Evolutionary conservation across 208 protist species (phyloP).

Genomic region (Leishmania guyanensis): DNA sequence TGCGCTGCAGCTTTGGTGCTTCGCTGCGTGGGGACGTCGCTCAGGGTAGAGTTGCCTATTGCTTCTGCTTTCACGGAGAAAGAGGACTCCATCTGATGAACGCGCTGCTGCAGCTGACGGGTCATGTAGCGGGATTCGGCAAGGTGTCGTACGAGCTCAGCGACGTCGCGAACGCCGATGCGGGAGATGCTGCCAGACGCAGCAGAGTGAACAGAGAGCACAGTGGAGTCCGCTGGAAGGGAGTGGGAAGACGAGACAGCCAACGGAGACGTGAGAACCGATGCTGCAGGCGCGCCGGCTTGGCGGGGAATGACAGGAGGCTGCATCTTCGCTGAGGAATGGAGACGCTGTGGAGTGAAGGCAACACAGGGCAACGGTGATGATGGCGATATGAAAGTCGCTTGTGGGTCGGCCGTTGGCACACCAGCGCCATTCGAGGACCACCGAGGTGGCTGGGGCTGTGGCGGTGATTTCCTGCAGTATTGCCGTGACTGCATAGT

Average conservation of each 20-base stretch:
- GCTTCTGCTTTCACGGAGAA: background rate
- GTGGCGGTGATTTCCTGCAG: background rate
- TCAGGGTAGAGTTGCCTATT: background rate
- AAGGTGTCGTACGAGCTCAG: slow-evolving; percentile 70
- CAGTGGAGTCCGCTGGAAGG: background rate
- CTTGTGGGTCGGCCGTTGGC: background rate
- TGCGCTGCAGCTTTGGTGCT: background rate
- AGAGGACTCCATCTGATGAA: slow-evolving; percentile 29
- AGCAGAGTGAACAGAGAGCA: background rate
- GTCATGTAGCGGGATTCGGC: slow-evolving; percentile 60
- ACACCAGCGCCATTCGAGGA: background rate
- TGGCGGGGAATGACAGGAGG: background rate
- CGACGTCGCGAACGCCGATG: slow-evolving; percentile 52
- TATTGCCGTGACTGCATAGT: background rate
- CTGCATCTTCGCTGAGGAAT: background rate
- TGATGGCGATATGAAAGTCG: background rate
- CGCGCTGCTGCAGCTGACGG: slow-evolving; percentile 37
- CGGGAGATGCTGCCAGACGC: slow-evolving; percentile 6
- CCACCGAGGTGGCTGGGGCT: background rate
- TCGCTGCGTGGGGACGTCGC: background rate
- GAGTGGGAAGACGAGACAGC: background rate
- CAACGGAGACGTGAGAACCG: background rate
- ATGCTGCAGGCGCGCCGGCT: background rate
- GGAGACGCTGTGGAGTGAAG: background rate
- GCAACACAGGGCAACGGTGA: background rate